phyloP scores from a whole-genome alignment of 805 yeast species.

The Dipodascopsis uninucleata region DNA sequence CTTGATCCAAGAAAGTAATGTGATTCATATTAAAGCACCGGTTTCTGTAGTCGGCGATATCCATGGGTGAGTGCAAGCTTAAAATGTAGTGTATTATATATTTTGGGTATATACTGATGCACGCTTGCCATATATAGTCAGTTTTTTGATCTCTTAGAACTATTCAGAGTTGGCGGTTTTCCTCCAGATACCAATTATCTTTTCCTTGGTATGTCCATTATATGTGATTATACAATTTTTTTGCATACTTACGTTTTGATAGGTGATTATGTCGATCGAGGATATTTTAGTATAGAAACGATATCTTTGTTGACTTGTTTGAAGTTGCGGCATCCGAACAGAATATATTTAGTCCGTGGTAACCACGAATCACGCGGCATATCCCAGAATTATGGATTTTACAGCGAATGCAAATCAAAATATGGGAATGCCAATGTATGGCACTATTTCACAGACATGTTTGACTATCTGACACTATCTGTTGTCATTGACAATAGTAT shows the following conservation, averaged over 20 bases:
- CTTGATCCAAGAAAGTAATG: constrained; percentile 76
- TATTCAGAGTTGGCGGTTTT: constrained; percentile 87
- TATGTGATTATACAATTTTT: background rate
- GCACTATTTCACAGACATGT: constrained; percentile 84
- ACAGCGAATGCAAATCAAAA: constrained; percentile 87
- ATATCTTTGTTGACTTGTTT: constrained; percentile 76
- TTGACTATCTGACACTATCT: constrained; percentile 83
- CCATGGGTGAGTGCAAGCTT: constrained; percentile 50
- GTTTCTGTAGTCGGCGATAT: constrained; percentile 96
- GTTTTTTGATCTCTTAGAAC: constrained; percentile 87
- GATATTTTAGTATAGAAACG: constrained; percentile 90
- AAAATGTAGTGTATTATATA: no score
- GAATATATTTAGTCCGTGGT: constrained; percentile 83
- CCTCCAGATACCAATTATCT: constrained; percentile 92
- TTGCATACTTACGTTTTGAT: no score
- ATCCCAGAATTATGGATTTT: constrained; percentile 95
- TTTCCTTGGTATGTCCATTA: constrained; percentile 51
- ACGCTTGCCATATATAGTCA: constrained; percentile 46
- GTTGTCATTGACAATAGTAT: constrained; percentile 87
- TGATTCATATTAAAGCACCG: constrained; percentile 77
- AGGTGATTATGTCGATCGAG: constrained; percentile 93
- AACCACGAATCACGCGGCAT: constrained; percentile 96
- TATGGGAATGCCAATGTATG: constrained; percentile 80
- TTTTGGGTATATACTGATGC: background rate
- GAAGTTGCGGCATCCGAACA: constrained; percentile 80